Conservation (phyloP, 441 rosid species). For the Omphalea diandra region DNA sequence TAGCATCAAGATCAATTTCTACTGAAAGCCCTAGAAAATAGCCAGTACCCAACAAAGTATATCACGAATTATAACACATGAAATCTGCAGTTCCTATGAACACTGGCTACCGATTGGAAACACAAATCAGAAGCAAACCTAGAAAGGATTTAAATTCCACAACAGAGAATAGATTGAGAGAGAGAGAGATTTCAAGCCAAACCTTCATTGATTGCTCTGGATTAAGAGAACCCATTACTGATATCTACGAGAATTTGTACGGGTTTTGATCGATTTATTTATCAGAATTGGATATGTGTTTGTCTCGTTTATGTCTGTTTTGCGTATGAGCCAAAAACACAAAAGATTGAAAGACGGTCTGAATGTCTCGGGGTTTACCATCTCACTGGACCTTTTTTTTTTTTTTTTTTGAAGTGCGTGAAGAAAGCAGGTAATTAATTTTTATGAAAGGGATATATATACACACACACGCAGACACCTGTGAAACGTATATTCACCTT, state of each 20-base stretch:
- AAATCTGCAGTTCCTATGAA: neutral
- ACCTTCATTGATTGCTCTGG: conserved; percentile 15
- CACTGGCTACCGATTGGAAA: conserved; percentile 10
- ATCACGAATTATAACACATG: neutral
- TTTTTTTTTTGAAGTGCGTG: too few species aligned
- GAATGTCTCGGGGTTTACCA: neutral
- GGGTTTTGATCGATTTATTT: neutral
- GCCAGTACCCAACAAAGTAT: conserved; percentile 6
- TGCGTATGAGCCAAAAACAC: neutral
- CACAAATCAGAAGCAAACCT: conserved; percentile 14
- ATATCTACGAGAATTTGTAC: neutral
- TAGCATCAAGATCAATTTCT: neutral
- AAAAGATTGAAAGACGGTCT: neutral
- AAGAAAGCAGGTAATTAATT: too few species aligned
- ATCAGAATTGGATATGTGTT: neutral
- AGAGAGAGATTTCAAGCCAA: conserved; percentile 11
- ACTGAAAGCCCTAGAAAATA: conserved; percentile 14
- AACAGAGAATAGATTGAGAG: neutral
- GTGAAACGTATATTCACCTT: too few species aligned
- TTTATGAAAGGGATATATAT: too few species aligned
- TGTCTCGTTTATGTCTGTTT: too few species aligned
- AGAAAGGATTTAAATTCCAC: conserved; percentile 8
- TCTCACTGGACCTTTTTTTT: too few species aligned
- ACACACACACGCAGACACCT: too few species aligned
- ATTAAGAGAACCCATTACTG: conserved; percentile 19